A percentile compares a stretch with the other conserved stretches of the same genome.
These are phyloP conservation scores for Hypoxylon sp. DNA, from an alignment of 2,329 filamentous ascomycete species.

Conservation along the genomic window DNA sequence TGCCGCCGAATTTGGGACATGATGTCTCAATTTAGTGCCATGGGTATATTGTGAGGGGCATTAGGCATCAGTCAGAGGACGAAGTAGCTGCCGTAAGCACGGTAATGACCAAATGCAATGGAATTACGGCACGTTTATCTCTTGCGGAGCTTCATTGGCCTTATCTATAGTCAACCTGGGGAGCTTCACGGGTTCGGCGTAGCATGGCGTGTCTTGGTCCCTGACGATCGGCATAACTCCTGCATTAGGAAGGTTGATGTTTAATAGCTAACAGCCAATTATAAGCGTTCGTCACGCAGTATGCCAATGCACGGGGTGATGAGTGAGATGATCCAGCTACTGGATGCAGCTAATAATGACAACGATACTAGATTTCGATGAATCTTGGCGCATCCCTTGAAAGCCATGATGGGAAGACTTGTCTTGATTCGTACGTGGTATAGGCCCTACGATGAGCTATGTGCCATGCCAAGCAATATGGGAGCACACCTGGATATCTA, in stretches of 20 bases:
- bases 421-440: not conserved
- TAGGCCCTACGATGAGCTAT: no score
- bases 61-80: not conserved
- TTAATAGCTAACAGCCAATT: constrained; percentile 26
- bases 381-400: constrained; percentile 11
- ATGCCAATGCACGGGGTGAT: constrained; percentile 21
- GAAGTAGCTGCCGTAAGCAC: constrained; percentile 4
- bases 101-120: constrained; percentile 1
- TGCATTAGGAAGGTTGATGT: constrained; percentile 39
- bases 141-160: constrained; percentile 33
- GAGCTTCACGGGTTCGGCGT: not conserved
- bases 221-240: constrained; percentile 37
- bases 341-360: constrained; percentile 14
- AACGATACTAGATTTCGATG: constrained; percentile 17
- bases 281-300: constrained; percentile 12
- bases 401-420: constrained; percentile 1
- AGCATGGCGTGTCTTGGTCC: constrained; percentile 19
- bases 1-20: constrained; percentile 1
- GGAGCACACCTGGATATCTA: not conserved
- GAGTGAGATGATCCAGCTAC: constrained; percentile 6
- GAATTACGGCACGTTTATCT: constrained; percentile 35
- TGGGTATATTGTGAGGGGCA: not conserved
- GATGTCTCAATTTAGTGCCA: constrained; percentile 1
- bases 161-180: constrained; percentile 17
- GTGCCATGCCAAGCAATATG: not conserved